Conservation (phyloP, 257 asterid species). For the Coffea canephora region DNA sequence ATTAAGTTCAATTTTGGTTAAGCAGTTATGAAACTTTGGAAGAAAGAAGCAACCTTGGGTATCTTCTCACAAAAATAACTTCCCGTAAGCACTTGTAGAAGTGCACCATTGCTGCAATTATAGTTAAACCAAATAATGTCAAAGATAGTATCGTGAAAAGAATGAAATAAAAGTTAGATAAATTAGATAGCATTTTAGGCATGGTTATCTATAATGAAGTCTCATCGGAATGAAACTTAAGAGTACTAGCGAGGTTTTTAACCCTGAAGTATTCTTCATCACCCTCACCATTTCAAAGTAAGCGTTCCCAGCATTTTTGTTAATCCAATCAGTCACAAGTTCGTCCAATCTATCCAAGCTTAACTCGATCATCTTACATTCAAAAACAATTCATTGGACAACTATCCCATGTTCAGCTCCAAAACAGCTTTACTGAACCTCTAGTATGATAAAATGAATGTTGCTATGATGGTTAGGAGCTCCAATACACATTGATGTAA, state of each 20-base stretch:
- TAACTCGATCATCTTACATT: not conserved
- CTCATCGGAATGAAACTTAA: no score
- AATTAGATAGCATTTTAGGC: not conserved
- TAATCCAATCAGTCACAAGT: not conserved
- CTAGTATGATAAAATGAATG: not conserved
- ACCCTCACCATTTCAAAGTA: not conserved
- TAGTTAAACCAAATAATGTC: not conserved
- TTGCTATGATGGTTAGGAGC: not conserved
- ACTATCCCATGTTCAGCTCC: not conserved
- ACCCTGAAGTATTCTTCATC: not conserved
- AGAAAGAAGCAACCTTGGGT: conserved; percentile 69
- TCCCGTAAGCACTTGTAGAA: conserved; percentile 85
- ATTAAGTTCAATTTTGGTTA: not conserved
- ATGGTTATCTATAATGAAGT: not conserved
- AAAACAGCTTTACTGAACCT: not conserved
- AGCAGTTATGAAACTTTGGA: conserved; percentile 14
- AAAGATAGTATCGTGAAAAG: not conserved
- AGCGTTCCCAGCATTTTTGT: not conserved
- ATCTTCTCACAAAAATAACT: conserved; percentile 91
- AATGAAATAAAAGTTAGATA: not conserved
- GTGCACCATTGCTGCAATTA: conserved; percentile 91
- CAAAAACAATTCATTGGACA: not conserved
- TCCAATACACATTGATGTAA: not conserved
- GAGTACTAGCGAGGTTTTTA: not conserved
- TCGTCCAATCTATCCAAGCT: not conserved